These are phyloP conservation scores for Beauveria varroae DNA, from an alignment of 2,329 filamentous ascomycete genomes.

Conservation along the genomic window DNA sequence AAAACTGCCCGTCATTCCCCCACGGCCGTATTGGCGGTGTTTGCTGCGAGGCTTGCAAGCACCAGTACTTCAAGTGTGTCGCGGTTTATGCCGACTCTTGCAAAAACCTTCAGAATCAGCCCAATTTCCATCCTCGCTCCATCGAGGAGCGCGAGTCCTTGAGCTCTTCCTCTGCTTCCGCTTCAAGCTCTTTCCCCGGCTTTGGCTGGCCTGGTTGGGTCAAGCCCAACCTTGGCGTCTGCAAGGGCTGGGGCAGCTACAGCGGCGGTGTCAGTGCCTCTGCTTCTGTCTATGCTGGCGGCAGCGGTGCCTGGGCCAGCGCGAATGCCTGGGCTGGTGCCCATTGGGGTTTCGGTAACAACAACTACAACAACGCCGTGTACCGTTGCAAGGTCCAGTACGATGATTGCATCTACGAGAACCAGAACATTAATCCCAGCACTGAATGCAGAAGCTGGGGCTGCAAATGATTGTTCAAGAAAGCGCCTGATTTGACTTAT, in stretches of 20 bases:
- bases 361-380: conserved; percentile 23
- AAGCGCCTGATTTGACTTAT: neutral
- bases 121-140: conserved; percentile 16
- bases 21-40: conserved; percentile 29
- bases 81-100: conserved; percentile 43
- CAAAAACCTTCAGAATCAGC: conserved; percentile 24
- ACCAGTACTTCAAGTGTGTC: conserved; percentile 42
- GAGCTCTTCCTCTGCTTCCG: neutral
- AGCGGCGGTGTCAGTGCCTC: conserved; percentile 3
- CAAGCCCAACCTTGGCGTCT: neutral
- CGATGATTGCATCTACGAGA: conserved; percentile 37
- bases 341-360: conserved; percentile 23
- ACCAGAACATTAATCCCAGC: conserved; percentile 29
- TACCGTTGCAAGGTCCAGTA: conserved; percentile 43
- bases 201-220: neutral
- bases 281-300: conserved; percentile 1
- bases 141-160: neutral
- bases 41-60: conserved; percentile 45
- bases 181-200: conserved; percentile 6
- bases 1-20: conserved; percentile 37
- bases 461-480: conserved; percentile 4
- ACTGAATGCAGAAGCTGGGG: conserved; percentile 34
- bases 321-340: conserved; percentile 6
- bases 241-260: conserved; percentile 11
- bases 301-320: conserved; percentile 8